phyloP scores from a whole-genome alignment of 2,329 filamentous ascomycete species.

The Aspergillus sp. region DNA sequence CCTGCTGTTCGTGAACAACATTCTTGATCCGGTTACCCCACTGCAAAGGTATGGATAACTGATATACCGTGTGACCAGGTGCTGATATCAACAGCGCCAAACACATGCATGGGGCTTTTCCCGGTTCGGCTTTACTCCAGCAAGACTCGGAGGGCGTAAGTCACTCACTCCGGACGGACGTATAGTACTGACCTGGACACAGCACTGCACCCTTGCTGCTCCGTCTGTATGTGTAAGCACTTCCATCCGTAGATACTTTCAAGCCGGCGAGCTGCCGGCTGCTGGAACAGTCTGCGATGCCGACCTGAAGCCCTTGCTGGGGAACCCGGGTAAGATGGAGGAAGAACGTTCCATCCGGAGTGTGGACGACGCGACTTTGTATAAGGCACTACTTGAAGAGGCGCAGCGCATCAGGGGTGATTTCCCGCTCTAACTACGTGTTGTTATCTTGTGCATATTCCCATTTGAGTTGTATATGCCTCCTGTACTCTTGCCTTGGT shows the following conservation, averaged over 20 bases:
- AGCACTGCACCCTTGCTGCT: constrained; percentile 41
- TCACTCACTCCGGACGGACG: constrained; percentile 13
- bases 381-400: constrained; percentile 26
- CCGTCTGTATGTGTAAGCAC: constrained; percentile 44
- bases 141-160: constrained; percentile 51
- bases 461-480: background rate
- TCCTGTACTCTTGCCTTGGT: background rate
- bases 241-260: constrained; percentile 47
- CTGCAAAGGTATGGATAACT: constrained; percentile 39
- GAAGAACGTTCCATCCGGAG: background rate
- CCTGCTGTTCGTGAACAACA: constrained; percentile 62
- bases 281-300: constrained; percentile 41
- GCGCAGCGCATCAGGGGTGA: constrained; percentile 7
- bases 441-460: background rate
- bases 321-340: constrained; percentile 19
- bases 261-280: constrained; percentile 44
- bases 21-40: constrained; percentile 64
- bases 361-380: constrained; percentile 20
- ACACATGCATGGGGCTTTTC: constrained; percentile 47
- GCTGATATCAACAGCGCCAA: constrained; percentile 33
- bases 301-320: constrained; percentile 41
- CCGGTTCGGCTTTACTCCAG: constrained; percentile 49
- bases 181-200: background rate
- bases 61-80: background rate
- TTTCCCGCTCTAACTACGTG: constrained; percentile 14